Evolutionary conservation across 306 rosid species (phyloP), one percentile per base, ranked within the genome.

Genomic region (Delonix regia): DNA sequence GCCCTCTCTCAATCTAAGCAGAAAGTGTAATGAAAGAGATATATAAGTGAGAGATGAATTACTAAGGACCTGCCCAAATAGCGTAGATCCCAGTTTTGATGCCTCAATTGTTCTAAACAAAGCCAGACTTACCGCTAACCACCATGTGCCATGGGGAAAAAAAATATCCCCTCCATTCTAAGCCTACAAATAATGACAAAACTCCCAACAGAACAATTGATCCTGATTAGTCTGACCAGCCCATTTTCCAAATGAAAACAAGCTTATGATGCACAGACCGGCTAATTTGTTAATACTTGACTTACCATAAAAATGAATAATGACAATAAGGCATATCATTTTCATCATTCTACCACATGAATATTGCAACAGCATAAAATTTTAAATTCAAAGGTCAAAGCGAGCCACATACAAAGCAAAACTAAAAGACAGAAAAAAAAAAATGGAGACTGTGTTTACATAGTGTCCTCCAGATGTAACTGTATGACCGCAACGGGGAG

Each of bases 401-500:
- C 18, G 42, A 13, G 52, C 66, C 24, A 30, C 44, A 63, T 64
- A 84, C 64, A 55, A 33, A 59, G 34, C 48, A 63, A 34, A 78
- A 59, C 41, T 68, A 62, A 51, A 56, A 71, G 49, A 80, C 60
- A 69, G 69, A 69, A 64, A 66, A 25, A 69, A 65, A 69, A 64
- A 66, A 25, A 24, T 56, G 74, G 22, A 60, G 72, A 82, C 11
- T 68, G 78, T 76, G 71, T 64, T 91, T 92, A 95, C 99, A 81
- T 91, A 80, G 80, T 86, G 97, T 85, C 99, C 97, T 78, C 94
- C 91, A 38, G 88, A 89, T 56, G 98, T 91, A 70, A 95, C 81
- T 59, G 98, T 87, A 71, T 95, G 99, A 77, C 98, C 99, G 68
- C 99, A 95, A 18, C 96, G 92, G 13, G 99, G 78, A 63, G 99